Conservation (phyloP, 2,329 filamentous ascomycete genomes). For the Aspergillus sp. region DNA sequence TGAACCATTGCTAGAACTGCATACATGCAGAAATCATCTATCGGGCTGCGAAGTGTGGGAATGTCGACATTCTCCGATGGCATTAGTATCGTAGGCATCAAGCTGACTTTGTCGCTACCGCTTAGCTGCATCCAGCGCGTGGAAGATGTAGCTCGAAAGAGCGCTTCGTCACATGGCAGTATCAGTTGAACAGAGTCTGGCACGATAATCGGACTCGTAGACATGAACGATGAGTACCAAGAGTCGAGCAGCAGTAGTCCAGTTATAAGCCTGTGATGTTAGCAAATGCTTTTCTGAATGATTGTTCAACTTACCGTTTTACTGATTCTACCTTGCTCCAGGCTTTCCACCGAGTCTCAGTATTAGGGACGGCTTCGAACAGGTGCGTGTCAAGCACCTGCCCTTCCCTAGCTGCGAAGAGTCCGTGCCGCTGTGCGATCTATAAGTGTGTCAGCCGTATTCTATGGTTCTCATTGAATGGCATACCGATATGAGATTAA, state of each 20-base stretch:
- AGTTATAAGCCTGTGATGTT: slow-evolving; percentile 42
- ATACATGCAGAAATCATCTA: slow-evolving; percentile 41
- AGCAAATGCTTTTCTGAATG: neutral
- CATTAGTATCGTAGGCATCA: slow-evolving; percentile 37
- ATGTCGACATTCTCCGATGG: slow-evolving; percentile 40
- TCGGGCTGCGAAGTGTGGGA: slow-evolving; percentile 33
- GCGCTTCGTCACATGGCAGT: slow-evolving; percentile 47
- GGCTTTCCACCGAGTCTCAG: slow-evolving; percentile 53
- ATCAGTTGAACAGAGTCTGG: slow-evolving; percentile 51
- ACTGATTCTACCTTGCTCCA: slow-evolving; percentile 56
- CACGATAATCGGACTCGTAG: slow-evolving; percentile 48
- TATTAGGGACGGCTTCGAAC: slow-evolving; percentile 46
- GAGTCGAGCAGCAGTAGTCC: slow-evolving; percentile 50
- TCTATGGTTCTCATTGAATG: neutral
- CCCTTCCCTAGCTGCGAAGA: slow-evolving; percentile 52
- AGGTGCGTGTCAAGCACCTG: slow-evolving; percentile 44
- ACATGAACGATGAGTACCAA: slow-evolving; percentile 52
- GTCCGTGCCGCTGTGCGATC: slow-evolving; percentile 52
- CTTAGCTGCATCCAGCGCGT: slow-evolving; percentile 42
- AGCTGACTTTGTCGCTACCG: slow-evolving; percentile 35
- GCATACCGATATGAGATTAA: slow-evolving; percentile 49
- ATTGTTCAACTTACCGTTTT: slow-evolving; percentile 41
- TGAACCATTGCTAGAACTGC: slow-evolving; percentile 44
- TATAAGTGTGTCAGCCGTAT: slow-evolving; percentile 16
- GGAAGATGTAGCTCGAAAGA: slow-evolving; percentile 46